These are phyloP conservation scores for Cercospora sojina DNA, from an alignment of 2,329 filamentous ascomycete species.

Conservation along the genomic window DNA sequence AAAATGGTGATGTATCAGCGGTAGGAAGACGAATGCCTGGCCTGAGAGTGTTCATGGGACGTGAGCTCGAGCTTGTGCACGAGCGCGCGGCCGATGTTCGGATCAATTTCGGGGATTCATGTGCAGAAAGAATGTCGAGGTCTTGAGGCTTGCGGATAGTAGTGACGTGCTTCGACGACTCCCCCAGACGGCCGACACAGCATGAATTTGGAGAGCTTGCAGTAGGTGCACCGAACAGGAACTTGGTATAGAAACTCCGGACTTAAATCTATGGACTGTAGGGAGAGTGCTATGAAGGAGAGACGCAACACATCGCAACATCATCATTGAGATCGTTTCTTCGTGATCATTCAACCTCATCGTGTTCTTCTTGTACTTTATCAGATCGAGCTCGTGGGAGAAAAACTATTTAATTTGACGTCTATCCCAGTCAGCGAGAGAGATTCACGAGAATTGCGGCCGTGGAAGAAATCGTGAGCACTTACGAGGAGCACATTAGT, in stretches of 20 bases:
- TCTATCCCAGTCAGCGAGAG: neutral
- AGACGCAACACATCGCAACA: neutral
- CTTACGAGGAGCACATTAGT: neutral
- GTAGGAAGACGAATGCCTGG: neutral
- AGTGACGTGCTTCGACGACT: no score
- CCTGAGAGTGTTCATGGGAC: neutral
- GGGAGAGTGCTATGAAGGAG: neutral
- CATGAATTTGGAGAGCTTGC: no score
- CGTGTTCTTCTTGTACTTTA: neutral
- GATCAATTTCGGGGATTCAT: neutral
- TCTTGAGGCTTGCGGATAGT: no score
- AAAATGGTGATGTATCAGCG: neutral
- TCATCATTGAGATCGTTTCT: neutral
- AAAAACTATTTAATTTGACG: neutral
- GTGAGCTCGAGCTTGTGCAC: neutral
- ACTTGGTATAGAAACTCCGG: neutral
- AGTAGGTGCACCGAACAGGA: no score
- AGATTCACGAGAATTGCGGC: neutral
- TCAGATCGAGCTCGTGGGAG: neutral
- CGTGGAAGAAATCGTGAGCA: neutral
- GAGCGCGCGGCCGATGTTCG: neutral
- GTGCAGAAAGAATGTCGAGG: neutral
- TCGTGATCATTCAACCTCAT: neutral
- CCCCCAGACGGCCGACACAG: no score
- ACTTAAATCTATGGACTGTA: neutral